phyloP scores from a whole-genome alignment of 2,329 filamentous ascomycete species.

The Fusarium buharicum region DNA sequence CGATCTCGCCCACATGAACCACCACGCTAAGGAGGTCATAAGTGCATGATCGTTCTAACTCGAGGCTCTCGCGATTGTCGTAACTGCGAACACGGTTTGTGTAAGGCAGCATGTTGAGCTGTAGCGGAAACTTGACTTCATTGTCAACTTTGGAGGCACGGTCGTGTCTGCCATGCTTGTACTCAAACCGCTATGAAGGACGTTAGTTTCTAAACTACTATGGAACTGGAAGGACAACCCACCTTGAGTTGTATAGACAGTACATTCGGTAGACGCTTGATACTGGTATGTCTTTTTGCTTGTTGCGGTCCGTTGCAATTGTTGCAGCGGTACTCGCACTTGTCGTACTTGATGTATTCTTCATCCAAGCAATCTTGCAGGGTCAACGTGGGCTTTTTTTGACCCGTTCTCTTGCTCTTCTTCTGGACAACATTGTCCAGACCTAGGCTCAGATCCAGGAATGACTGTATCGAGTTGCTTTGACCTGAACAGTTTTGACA shows the following conservation, averaged over 20 bases:
- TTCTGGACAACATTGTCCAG: slow-evolving; percentile 81
- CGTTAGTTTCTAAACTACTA: slow-evolving; percentile 10
- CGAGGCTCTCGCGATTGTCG: slow-evolving; percentile 64
- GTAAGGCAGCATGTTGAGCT: slow-evolving; percentile 91
- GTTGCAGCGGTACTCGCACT: slow-evolving; percentile 88
- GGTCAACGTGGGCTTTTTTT: slow-evolving; percentile 56
- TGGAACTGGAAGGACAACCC: slow-evolving; percentile 32
- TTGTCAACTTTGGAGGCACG: slow-evolving; percentile 88
- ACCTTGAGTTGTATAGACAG: slow-evolving; percentile 94
- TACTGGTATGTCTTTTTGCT: slow-evolving; percentile 83
- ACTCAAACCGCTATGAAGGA: slow-evolving; percentile 72
- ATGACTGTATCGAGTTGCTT: slow-evolving; percentile 85
- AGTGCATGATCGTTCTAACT: slow-evolving; percentile 72
- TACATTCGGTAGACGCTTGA: slow-evolving; percentile 87
- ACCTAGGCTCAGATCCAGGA: slow-evolving; percentile 89
- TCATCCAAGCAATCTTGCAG: slow-evolving; percentile 81
- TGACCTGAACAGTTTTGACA: slow-evolving; percentile 88
- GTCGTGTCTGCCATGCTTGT: slow-evolving; percentile 71
- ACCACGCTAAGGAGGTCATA: slow-evolving; percentile 92
- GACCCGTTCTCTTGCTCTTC: slow-evolving; percentile 64
- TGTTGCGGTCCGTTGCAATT: slow-evolving; percentile 81
- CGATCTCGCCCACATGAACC: slow-evolving; percentile 91
- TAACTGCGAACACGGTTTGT: slow-evolving; percentile 71
- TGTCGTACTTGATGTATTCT: slow-evolving; percentile 87
- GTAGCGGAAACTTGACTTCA: slow-evolving; percentile 83